Evolutionary conservation across 2,329 filamentous ascomycete species (phyloP), one percentile per base, ranked within the genome.

Genomic region (Arthrinium phaeospermum): DNA sequence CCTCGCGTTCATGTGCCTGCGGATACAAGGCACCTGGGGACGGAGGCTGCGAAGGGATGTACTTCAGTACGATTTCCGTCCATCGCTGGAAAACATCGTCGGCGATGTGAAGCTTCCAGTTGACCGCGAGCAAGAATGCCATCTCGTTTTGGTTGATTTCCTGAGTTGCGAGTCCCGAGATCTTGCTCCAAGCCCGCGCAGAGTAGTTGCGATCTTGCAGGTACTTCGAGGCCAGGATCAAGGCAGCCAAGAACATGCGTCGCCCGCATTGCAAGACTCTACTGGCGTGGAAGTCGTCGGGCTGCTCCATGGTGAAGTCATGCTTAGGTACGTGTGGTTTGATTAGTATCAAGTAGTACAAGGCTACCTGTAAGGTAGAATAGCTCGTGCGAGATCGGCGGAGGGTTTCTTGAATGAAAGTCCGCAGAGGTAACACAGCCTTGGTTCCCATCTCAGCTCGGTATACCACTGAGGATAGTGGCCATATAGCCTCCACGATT

Each of bases 141-240:
- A 97, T 92, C 85, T 99, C 96, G 82, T 98, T 98, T 80, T 95
- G 93, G 83, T 98, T 98, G 83, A 99, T 98, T 84, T 99, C 96
- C 72, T 90, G 87, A 4, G 95, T 95, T 81, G 94, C 94, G 72
- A 99, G 87, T n/a, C 96, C 96, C 24, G 96, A 98, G 77, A 99
- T 99, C 87, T 98, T 98, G 83, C 96, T 98, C 96, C 96, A 99
- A 57, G 96, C 96, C 71, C 96, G 92, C 68, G 96, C 95, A 19
- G 96, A 98, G 84, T 97, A 99, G 84, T 98, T 99, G 77, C 96
- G 92, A 81, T 99, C 96, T 83, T 99, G 96, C 67, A 99, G 87
- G 81, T 98, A 99, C 86, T 99, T 99, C 47, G 96, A 98, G 1
- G 96, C 96, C 72, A 99, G 88, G 76, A 99, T 98, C 74, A 99